A percentile compares a stretch with the other conserved stretches of the same genome.
Conservation (phyloP, 192 early-diverging fungal species). For the Fimicolochytrium jonesii region DNA sequence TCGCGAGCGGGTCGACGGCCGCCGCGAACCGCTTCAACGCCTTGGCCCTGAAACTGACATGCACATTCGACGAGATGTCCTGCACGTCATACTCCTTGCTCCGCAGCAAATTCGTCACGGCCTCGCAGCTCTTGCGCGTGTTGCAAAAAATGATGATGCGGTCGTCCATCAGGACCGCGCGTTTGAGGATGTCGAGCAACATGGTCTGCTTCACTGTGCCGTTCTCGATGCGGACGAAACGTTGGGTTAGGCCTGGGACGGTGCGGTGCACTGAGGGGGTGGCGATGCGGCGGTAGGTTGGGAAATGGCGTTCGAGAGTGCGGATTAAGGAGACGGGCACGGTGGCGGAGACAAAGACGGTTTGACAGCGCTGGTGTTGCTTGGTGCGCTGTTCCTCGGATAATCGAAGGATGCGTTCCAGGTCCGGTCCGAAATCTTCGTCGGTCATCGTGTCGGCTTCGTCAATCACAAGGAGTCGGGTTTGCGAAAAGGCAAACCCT, state of each 20-base stretch:
- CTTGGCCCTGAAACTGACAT: conserved; percentile 11
- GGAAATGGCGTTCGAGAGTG: conserved; percentile 9
- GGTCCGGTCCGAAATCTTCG: conserved; percentile 68
- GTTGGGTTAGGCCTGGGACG: conserved; percentile 69
- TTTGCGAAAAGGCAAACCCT: conserved; percentile 56
- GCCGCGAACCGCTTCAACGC: conserved; percentile 11
- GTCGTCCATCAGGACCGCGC: conserved; percentile 50
- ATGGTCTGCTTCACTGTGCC: conserved; percentile 63
- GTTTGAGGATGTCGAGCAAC: conserved; percentile 65
- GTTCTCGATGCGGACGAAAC: conserved; percentile 71
- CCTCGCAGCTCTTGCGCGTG: conserved; percentile 37
- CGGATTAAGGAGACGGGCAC: conserved; percentile 41
- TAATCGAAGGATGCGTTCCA: conserved; percentile 48
- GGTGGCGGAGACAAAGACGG: conserved; percentile 33
- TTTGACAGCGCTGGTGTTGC: conserved; percentile 4
- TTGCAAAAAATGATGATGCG: conserved; percentile 88
- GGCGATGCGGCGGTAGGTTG: conserved; percentile 55
- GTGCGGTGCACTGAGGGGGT: conserved; percentile 78
- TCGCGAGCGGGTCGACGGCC: not conserved
- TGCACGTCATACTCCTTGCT: conserved; percentile 20
- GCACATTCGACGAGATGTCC: conserved; percentile 8
- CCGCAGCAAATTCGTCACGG: conserved; percentile 20
- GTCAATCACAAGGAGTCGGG: conserved; percentile 76
- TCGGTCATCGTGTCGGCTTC: conserved; percentile 88
- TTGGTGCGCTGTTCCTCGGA: conserved; percentile 35